phyloP scores from a whole-genome alignment of 768 basidiomycete genomes.

The Chalciporus piperatus region DNA sequence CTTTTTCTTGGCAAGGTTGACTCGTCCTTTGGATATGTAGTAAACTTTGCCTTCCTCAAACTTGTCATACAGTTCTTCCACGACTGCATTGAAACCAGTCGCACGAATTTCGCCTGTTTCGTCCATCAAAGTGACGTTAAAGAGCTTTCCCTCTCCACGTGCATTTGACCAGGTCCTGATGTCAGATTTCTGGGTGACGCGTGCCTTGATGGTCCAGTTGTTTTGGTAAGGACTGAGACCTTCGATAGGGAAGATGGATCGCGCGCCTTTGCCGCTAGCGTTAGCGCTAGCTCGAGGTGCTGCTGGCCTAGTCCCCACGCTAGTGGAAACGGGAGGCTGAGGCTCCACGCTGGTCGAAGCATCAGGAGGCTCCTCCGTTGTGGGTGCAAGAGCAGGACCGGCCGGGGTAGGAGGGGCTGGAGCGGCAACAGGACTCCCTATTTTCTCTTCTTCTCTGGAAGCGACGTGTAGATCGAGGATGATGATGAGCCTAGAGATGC shows the following conservation, averaged over 20 bases:
- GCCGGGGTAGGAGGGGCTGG: constrained; percentile 33
- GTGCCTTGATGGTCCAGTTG: constrained; percentile 97
- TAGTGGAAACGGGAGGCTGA: constrained; percentile 24
- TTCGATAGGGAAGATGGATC: constrained; percentile 78
- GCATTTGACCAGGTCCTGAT: constrained; percentile 87
- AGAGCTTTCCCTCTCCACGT: constrained; percentile 91
- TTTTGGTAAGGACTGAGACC: constrained; percentile 95
- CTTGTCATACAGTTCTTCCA: constrained; percentile 79
- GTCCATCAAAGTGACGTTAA: constrained; percentile 92
- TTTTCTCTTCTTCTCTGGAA: constrained; percentile 57
- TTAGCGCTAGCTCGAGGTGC: constrained; percentile 11
- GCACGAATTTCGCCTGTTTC: constrained; percentile 90
- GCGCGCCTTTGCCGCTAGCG: constrained; percentile 19
- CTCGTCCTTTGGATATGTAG: constrained; percentile 83
- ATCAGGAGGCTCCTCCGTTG: constrained; percentile 22
- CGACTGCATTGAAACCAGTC: constrained; percentile 86
- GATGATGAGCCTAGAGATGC: constrained; percentile 66
- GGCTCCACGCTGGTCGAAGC: constrained; percentile 31
- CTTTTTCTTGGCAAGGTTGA: constrained; percentile 96
- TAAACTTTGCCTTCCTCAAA: constrained; percentile 93
- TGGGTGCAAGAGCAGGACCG: constrained; percentile 5
- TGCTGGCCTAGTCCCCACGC: constrained; percentile 3
- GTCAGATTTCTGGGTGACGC: constrained; percentile 86
- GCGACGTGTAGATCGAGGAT: constrained; percentile 65
- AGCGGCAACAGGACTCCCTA: constrained; percentile 58